These are phyloP conservation scores for Jatropha multifida DNA, from an alignment of 441 rosid genomes.

Conservation along the genomic window DNA sequence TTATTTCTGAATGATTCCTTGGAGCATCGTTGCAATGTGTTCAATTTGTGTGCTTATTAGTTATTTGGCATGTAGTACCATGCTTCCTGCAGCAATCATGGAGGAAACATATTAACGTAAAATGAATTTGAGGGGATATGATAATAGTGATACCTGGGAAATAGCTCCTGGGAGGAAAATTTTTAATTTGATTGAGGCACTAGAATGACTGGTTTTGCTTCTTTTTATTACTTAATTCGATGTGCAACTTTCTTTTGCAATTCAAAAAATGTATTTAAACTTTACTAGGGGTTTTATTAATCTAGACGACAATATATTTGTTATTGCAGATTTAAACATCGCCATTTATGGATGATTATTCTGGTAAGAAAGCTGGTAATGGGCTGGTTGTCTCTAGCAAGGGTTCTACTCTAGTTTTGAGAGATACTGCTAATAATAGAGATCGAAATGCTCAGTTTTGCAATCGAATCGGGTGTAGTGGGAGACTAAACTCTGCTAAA, in stretches of 20 bases:
- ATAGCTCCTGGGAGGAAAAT: background rate
- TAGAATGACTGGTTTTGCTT: constrained; percentile 1
- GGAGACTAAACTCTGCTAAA: constrained; percentile 55
- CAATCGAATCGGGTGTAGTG: constrained; percentile 64
- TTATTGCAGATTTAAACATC: constrained; percentile 31
- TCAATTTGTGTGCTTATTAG: background rate
- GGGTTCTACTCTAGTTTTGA: constrained; percentile 53
- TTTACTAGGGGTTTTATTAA: background rate
- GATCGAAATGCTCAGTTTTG: constrained; percentile 58
- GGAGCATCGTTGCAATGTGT: background rate
- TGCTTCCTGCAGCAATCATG: background rate
- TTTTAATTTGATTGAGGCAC: background rate
- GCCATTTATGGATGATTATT: constrained; percentile 64
- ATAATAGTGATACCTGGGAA: background rate
- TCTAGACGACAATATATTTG: background rate
- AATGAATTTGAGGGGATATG: background rate
- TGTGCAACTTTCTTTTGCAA: background rate
- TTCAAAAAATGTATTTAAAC: background rate
- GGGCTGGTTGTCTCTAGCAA: constrained; percentile 49
- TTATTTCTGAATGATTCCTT: background rate
- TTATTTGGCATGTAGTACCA: no score
- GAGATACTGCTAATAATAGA: constrained; percentile 54
- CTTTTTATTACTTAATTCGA: background rate
- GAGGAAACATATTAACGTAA: background rate
- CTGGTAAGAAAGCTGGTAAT: constrained; percentile 58